phyloP scores from a whole-genome alignment of 2,329 filamentous ascomycete genomes.

The Aureobasidium namibiae region DNA sequence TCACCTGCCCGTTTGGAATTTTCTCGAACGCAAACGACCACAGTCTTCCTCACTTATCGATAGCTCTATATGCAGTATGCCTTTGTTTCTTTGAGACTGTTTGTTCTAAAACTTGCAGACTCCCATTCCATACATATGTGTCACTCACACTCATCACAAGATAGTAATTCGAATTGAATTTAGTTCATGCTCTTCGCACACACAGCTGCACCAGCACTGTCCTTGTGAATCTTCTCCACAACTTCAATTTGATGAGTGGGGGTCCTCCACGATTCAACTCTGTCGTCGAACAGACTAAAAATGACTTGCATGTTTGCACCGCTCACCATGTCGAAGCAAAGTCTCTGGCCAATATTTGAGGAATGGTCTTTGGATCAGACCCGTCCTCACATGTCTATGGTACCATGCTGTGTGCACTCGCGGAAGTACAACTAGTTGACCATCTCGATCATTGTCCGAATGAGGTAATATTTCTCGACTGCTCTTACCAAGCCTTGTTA shows the following conservation, averaged over 20 bases:
- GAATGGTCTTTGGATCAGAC: too few species aligned
- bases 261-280: neutral
- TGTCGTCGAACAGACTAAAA: neutral
- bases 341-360: too few species aligned
- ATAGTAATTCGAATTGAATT: neutral
- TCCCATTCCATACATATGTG: too few species aligned
- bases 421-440: neutral
- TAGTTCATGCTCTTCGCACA: neutral
- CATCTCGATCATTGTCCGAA: neutral
- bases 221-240: neutral
- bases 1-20: neutral
- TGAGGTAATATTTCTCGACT: neutral
- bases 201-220: neutral
- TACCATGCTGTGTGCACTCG: neutral
- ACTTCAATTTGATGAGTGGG: neutral
- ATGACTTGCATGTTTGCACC: neutral
- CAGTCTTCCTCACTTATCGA: neutral
- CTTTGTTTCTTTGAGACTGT: neutral
- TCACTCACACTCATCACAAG: too few species aligned
- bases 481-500: neutral
- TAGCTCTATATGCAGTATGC: neutral
- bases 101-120: neutral
- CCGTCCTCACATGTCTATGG: too few species aligned
- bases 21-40: neutral
- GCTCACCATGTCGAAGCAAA: neutral